Base-by-base conservation (phyloP, 192 early-diverging fungal genomes). In the Paraglomus brasilianum region DNA sequence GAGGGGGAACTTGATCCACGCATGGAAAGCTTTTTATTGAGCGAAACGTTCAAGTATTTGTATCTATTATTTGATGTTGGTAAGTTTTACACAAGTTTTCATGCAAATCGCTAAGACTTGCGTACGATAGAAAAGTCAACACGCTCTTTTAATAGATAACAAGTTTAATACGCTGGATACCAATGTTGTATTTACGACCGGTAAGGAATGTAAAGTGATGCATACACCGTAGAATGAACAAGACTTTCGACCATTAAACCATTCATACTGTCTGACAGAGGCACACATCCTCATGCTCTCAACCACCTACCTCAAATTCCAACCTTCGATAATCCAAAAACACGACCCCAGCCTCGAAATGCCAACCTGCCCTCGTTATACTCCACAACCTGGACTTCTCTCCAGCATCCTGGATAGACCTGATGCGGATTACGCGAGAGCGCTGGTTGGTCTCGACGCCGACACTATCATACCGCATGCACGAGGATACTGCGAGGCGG, bases 41-140 rank as follows among this genome's bases (percentile, higher is more conserved):
- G 91, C 53, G 96, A 98, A 77, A 97, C 96, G 1, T 82, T 98
- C 57, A 98, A 98, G 73, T 98, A 98, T 71, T 82, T 98, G n/a
- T 98, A 89, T 73, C 74, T 98, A n/a, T 82, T 98, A 30, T 98
- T 97, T 83, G 95, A 94, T 63, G 75, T 78, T 49, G 89, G 90
- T 85, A 78, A 79, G 62, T 30, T 66, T 64, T 46, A 48, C 15
- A 5, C 6, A 24, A 8, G 13, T 45, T 46, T 63, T 63, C 22
- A 15, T 15, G 1, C 30, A 30, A 30, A 30, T 30, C 3, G 3
- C 30, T 30, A 30, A 30, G 3, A 30, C 1, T 30, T 30, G 30
- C 30, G 1, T 30, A 30, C 30, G 30, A 30, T 30, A 30, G 1
- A 30, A n/a, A 30, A 30, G 30, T 3, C 30, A 30, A 30, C 30